Percentiles rank a stretch among this genome's conserved stretches.
phyloP scores from a whole-genome alignment of 192 early-diverging fungal species.

The Mortierella hygrophila region DNA sequence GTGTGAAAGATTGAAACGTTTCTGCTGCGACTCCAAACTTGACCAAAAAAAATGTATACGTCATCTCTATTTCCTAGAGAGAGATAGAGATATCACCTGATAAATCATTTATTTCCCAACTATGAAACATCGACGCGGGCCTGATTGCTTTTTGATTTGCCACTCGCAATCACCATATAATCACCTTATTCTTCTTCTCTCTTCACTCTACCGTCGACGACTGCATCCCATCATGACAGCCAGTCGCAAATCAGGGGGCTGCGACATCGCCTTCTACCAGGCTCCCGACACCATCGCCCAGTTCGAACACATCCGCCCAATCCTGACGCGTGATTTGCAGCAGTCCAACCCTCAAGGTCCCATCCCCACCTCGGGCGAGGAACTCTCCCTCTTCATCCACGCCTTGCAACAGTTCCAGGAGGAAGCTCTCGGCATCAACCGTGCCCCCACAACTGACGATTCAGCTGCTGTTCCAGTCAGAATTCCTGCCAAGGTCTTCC shows the following conservation, averaged over 20 bases:
- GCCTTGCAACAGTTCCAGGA: constrained; percentile 68
- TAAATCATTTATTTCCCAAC: not conserved
- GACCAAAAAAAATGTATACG: not conserved
- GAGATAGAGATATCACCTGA: not conserved
- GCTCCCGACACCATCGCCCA: constrained; percentile 51
- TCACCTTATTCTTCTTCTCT: not conserved
- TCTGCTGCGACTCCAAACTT: not conserved
- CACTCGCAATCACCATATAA: not conserved
- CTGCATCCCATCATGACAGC: constrained; percentile 26
- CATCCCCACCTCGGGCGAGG: constrained; percentile 43
- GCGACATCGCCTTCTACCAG: constrained; percentile 52
- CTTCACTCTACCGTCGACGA: constrained; percentile 2
- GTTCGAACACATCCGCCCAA: constrained; percentile 55
- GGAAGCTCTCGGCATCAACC: constrained; percentile 55
- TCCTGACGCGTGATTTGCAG: constrained; percentile 55
- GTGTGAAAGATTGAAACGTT: not conserved
- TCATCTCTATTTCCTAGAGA: not conserved
- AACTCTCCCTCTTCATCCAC: constrained; percentile 59
- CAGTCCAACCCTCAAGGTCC: constrained; percentile 13
- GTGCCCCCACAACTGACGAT: not conserved
- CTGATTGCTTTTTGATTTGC: constrained; percentile 1
- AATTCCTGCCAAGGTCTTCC: constrained; percentile 65
- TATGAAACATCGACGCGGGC: not conserved
- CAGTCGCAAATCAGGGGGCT: constrained; percentile 41
- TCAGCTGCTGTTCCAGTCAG: constrained; percentile 28